Conservation (phyloP, 2,329 filamentous ascomycete species). For the Sporothrix dimorphospora region DNA sequence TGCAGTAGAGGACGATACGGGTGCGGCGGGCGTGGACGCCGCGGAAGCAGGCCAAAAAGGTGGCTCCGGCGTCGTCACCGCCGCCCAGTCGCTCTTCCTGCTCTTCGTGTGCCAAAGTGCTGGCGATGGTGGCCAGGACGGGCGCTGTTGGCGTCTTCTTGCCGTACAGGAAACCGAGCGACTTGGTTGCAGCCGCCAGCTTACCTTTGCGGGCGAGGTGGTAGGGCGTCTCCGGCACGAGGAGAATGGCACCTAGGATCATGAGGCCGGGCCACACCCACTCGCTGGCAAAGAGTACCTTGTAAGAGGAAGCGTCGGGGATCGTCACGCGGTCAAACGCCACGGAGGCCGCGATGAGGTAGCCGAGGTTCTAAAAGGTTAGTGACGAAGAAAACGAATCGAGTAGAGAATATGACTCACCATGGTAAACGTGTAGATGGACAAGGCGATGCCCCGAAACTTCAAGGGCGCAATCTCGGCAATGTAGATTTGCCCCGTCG, state of each 20-base stretch:
- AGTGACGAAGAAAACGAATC: background rate
- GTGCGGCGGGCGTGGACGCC: constrained; percentile 27
- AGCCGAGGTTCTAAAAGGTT: background rate
- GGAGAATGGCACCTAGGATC: background rate
- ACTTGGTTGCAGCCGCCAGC: background rate
- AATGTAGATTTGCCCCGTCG: constrained; percentile 10
- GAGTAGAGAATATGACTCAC: background rate
- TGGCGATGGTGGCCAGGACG: background rate
- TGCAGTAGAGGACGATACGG: constrained; percentile 22
- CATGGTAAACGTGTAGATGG: background rate
- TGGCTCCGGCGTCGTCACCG: background rate
- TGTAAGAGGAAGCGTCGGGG: background rate
- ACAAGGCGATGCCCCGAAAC: background rate
- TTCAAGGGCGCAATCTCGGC: constrained; percentile 21
- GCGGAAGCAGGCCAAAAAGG: constrained; percentile 21
- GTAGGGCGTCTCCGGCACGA: background rate
- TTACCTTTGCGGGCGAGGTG: background rate
- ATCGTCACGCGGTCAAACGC: background rate
- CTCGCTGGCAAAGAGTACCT: background rate
- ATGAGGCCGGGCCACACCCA: background rate
- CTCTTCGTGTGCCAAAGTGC: background rate
- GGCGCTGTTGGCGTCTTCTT: background rate
- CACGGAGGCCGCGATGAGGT: background rate
- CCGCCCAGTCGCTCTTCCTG: background rate
- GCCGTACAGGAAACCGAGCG: background rate